Evolutionary conservation across 768 basidiomycete species (phyloP).

Genomic region (Kwoniella newhampshirensis): DNA sequence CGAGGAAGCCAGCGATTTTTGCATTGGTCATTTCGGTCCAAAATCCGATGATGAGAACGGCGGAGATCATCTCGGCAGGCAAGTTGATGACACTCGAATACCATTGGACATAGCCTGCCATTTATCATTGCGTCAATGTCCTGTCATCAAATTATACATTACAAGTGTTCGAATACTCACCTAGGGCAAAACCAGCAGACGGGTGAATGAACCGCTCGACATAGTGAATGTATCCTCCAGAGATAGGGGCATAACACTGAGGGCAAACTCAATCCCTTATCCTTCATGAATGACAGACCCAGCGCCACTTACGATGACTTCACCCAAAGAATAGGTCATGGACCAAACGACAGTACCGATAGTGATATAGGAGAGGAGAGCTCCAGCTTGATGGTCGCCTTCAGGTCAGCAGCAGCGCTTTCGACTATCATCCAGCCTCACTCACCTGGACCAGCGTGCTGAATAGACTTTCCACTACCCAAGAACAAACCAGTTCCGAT

Average conservation of each 20-base stretch:
- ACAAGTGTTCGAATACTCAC: too few species aligned
- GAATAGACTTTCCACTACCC: slow-evolving; percentile 19
- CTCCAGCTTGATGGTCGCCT: background rate
- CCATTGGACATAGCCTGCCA: background rate
- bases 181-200: background rate
- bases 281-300: too few species aligned
- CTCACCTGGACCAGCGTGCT: slow-evolving; percentile 15
- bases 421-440: background rate
- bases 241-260: slow-evolving; percentile 64
- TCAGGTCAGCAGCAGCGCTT: background rate
- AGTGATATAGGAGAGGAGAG: background rate
- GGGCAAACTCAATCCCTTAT: too few species aligned
- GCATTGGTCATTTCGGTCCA: background rate
- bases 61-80: background rate
- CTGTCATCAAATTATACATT: background rate
- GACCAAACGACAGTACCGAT: too few species aligned
- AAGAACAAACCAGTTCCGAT: slow-evolving; percentile 32
- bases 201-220: background rate
- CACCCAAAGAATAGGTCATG: too few species aligned
- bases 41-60: background rate
- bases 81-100: background rate
- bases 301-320: too few species aligned
- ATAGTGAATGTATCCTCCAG: slow-evolving; percentile 62
- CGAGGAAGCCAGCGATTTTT: background rate
- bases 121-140: background rate